phyloP scores from a whole-genome alignment of 768 basidiomycete genomes.

The Suillus decipiens region DNA sequence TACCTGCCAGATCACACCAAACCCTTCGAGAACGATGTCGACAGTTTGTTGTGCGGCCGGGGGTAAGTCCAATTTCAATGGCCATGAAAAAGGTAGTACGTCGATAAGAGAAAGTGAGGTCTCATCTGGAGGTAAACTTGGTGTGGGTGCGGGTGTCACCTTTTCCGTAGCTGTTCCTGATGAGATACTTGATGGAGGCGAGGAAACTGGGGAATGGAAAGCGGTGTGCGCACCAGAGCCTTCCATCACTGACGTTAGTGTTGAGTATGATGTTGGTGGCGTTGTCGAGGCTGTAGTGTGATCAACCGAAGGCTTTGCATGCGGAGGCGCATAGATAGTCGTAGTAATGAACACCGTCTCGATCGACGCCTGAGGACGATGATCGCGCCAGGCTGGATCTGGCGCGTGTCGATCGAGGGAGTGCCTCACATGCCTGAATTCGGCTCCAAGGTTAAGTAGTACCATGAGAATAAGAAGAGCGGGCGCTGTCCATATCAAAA shows the following conservation, averaged over 20 bases:
- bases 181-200: slow-evolving; percentile 11
- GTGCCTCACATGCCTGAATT: slow-evolving; percentile 27
- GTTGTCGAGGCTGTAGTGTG: slow-evolving; percentile 10
- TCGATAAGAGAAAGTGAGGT: slow-evolving; percentile 23
- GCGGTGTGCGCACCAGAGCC: slow-evolving; percentile 10
- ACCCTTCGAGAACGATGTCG: slow-evolving; percentile 29
- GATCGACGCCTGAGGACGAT: slow-evolving; percentile 10
- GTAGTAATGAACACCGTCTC: slow-evolving; percentile 35
- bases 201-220: not conserved
- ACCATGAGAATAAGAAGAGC: slow-evolving; percentile 19
- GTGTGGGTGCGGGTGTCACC: slow-evolving; percentile 13
- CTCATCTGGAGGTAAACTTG: slow-evolving; percentile 16
- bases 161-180: slow-evolving; percentile 14
- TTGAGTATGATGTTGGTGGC: slow-evolving; percentile 8
- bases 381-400: slow-evolving; percentile 11
- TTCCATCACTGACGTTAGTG: slow-evolving; percentile 16
- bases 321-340: slow-evolving; percentile 22
- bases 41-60: slow-evolving; percentile 24
- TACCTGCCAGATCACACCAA: slow-evolving; percentile 32
- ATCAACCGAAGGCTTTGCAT: slow-evolving; percentile 7
- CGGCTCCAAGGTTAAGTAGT: slow-evolving; percentile 28
- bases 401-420: slow-evolving; percentile 24
- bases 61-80: slow-evolving; percentile 27
- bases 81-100: slow-evolving; percentile 31
- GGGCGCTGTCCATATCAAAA: slow-evolving; percentile 20